Evolutionary conservation across 257 asterid species (phyloP).

Genomic region (Anisodus acutangulus): DNA sequence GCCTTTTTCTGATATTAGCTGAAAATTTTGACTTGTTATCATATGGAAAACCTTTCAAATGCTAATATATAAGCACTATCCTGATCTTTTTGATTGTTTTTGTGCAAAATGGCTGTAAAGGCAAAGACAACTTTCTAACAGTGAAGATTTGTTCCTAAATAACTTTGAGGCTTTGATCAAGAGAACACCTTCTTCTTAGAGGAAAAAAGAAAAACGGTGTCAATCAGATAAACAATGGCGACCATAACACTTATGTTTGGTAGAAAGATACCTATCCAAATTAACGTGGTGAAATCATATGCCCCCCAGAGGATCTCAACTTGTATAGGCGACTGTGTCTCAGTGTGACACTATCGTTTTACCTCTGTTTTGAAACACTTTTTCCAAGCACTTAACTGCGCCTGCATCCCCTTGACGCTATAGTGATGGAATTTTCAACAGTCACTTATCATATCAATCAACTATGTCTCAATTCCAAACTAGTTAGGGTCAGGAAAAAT

Average conservation of each 20-base stretch:
- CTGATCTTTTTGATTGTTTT: not conserved
- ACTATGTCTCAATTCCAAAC: not conserved
- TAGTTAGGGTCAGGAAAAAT: not conserved
- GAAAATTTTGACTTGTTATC: not conserved
- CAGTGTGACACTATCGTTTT: not conserved
- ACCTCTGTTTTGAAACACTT: not conserved
- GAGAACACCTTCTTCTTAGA: not conserved
- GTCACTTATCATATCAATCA: not conserved
- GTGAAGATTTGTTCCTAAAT: not conserved
- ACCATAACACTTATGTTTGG: not conserved
- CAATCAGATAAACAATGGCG: slow-evolving; percentile 1
- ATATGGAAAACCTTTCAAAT: not conserved
- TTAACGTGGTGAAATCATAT: not conserved
- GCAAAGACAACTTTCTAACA: not conserved
- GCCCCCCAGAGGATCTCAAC: not conserved
- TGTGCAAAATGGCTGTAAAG: not conserved
- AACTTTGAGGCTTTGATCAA: not conserved
- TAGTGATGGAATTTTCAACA: not conserved
- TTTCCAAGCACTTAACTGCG: not conserved
- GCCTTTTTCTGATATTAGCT: not conserved
- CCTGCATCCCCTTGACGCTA: not conserved
- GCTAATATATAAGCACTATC: not conserved
- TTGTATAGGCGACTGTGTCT: not conserved
- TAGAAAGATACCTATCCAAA: not conserved
- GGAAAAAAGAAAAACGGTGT: not conserved